These are phyloP conservation scores for Triticum monococcum DNA, from an alignment of 176 grass and related monocot species.

Conservation along the genomic window DNA sequence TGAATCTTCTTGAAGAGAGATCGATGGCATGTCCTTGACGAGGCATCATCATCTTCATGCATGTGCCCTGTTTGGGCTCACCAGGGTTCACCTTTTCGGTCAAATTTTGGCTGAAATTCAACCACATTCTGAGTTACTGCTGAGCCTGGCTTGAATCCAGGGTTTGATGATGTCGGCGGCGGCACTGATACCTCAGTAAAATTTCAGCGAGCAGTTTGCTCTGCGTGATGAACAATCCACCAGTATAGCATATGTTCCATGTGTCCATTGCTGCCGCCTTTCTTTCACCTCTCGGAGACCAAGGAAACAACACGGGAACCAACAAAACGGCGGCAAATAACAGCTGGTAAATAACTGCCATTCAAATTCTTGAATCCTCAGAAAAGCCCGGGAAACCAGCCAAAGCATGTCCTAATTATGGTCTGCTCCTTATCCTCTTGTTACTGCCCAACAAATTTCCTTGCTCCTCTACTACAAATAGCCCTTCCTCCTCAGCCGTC, in stretches of 20 bases:
- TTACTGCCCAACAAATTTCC: neutral
- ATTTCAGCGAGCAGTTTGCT: neutral
- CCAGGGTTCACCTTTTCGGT: neutral
- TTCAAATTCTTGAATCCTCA: neutral
- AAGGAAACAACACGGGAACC: neutral
- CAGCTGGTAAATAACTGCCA: neutral
- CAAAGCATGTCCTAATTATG: neutral
- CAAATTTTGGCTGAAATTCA: neutral
- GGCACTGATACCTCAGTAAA: neutral
- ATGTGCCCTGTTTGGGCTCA: neutral
- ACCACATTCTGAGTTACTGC: neutral
- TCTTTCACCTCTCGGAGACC: neutral
- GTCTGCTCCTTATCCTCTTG: neutral
- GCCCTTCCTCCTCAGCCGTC: neutral
- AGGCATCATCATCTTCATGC: slow-evolving; percentile 22
- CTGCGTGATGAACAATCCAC: neutral
- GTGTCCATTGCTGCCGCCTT: neutral
- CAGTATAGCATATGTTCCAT: neutral
- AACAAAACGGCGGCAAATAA: neutral
- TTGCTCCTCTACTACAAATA: neutral
- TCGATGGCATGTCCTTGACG: neutral
- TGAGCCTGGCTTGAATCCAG: neutral
- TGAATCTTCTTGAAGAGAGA: neutral
- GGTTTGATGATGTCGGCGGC: neutral
- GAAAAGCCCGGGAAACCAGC: neutral